Percentiles rank a stretch among this genome's conserved stretches.
phyloP scores from a whole-genome alignment of 2,329 filamentous ascomycete species.

The Botrytis fabae region DNA sequence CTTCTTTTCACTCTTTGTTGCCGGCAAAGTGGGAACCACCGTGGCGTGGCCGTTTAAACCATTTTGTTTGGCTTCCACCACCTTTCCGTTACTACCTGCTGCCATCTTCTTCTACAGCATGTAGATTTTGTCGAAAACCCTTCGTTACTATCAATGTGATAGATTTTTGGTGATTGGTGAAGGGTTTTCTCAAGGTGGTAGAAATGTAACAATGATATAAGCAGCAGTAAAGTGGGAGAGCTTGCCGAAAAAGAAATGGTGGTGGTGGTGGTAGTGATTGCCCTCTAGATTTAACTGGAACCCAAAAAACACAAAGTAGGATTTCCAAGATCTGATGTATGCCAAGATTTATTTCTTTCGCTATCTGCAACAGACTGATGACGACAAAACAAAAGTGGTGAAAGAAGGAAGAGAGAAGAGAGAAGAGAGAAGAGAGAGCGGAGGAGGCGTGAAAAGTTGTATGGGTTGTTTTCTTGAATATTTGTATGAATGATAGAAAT shows the following conservation, averaged over 20 bases:
- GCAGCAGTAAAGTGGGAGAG: conserved; percentile 12
- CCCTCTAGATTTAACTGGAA: conserved; percentile 1
- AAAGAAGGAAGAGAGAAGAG: not conserved
- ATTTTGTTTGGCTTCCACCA: conserved; percentile 39
- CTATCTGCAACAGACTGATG: not conserved
- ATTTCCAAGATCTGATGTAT: conserved; percentile 16
- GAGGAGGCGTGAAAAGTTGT: not conserved
- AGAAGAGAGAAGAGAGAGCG: not conserved
- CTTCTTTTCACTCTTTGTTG: conserved; percentile 30
- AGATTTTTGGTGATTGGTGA: conserved; percentile 12
- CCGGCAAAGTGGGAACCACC: conserved; percentile 40
- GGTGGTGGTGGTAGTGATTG: conserved; percentile 1
- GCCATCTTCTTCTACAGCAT: conserved; percentile 43
- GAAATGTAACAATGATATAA: conserved; percentile 11
- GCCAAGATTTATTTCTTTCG: not conserved
- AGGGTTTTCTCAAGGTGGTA: not conserved
- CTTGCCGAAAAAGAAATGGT: conserved; percentile 1
- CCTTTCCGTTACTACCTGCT: conserved; percentile 43
- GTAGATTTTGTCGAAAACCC: conserved; percentile 21
- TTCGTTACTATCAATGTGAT: not conserved
- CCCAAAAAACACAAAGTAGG: not conserved
- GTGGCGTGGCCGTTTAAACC: conserved; percentile 44
- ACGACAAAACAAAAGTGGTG: not conserved
- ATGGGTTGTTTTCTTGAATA: not conserved
- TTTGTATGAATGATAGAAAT: not conserved